phyloP scores from a whole-genome alignment of 1,284 basidiomycete genomes.

The Irpex sp. region DNA sequence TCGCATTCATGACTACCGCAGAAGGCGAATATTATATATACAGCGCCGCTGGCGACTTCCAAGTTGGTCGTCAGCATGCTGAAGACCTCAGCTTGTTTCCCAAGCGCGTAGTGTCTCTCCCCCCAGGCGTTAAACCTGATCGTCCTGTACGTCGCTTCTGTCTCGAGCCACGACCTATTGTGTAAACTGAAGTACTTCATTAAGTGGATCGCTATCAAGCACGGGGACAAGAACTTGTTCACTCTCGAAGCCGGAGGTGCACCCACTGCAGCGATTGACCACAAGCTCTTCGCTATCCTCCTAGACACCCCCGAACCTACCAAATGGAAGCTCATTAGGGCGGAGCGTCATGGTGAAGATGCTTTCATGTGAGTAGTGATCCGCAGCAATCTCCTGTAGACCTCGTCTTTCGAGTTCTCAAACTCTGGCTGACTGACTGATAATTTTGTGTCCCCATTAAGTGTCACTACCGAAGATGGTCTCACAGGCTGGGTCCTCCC shows the following conservation, averaged over 20 bases:
- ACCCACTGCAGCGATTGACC: constrained; percentile 1
- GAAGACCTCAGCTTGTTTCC: background rate
- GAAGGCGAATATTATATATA: background rate
- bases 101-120: background rate
- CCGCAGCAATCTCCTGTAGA: background rate
- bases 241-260: background rate
- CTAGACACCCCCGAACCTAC: background rate
- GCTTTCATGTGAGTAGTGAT: background rate
- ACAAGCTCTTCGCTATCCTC: constrained; percentile 3
- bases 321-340: background rate
- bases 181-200: too few species aligned
- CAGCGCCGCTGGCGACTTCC: background rate
- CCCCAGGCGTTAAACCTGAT: background rate
- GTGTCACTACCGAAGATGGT: background rate
- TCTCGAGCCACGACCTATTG: background rate
- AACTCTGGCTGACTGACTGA: background rate
- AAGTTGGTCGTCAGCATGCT: background rate
- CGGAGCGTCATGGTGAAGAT: background rate
- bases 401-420: background rate
- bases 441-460: background rate
- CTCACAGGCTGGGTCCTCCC: background rate
- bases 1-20: background rate
- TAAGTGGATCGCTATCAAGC: constrained; percentile 1
- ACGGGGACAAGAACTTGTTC: background rate
- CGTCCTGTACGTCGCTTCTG: background rate